Evolutionary conservation across 345 rosid genomes (phyloP).

Genomic region (Citrus reticulata): DNA sequence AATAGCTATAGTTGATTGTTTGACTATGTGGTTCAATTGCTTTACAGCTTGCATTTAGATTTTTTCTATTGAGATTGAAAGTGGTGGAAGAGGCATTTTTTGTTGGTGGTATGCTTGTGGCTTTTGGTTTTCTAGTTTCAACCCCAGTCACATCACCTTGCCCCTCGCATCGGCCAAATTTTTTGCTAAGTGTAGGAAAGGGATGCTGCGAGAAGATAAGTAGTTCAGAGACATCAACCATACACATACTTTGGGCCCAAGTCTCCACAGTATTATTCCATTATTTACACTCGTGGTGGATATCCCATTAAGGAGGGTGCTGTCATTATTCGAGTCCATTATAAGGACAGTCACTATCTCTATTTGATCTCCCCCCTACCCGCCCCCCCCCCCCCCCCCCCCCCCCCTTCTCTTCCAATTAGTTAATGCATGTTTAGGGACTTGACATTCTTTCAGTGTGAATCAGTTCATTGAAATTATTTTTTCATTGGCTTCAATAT

Average conservation of each 20-base stretch:
- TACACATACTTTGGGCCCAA: slow-evolving; percentile 8
- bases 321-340: slow-evolving; percentile 3
- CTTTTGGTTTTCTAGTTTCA: slow-evolving; percentile 3
- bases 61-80: slow-evolving; percentile 10
- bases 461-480: background rate
- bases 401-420: background rate
- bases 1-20: slow-evolving; percentile 4
- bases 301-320: slow-evolving; percentile 1
- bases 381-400: background rate
- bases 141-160: background rate
- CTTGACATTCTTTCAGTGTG: background rate
- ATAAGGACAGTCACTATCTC: slow-evolving; percentile 3
- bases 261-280: background rate
- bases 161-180: background rate
- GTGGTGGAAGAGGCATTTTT: slow-evolving; percentile 1
- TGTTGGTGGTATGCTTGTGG: background rate
- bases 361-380: background rate
- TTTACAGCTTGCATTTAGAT: slow-evolving; percentile 16
- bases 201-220: slow-evolving; percentile 1
- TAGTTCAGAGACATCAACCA: slow-evolving; percentile 10
- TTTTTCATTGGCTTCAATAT: background rate
- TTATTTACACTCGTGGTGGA: slow-evolving; percentile 1
- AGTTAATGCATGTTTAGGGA: background rate
- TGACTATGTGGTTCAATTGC: slow-evolving; percentile 3
- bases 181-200: background rate